A percentile compares a stretch with the other conserved stretches of the same genome.
Evolutionary conservation across 225 moss, liverwort and hornwort genomes (phyloP).

Genomic region (Sphagnum tenellum): DNA sequence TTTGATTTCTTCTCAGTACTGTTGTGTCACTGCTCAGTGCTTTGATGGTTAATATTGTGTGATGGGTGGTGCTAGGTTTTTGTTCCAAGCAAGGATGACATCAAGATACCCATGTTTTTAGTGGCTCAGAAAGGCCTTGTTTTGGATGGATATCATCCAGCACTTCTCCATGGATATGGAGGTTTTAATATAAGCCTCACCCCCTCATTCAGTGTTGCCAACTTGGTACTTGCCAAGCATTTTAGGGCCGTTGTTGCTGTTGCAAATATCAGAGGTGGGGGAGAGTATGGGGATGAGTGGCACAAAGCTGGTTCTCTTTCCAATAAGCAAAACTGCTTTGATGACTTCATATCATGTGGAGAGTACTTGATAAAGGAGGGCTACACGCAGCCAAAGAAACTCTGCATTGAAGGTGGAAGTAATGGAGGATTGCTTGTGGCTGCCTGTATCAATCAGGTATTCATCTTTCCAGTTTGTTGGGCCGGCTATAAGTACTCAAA

Average conservation of each 20-base stretch:
- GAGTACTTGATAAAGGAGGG: constrained; percentile 45
- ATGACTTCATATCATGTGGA: constrained; percentile 79
- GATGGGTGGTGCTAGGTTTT: constrained; percentile 37
- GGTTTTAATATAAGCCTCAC: constrained; percentile 85
- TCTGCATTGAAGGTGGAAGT: constrained; percentile 86
- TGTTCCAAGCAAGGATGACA: constrained; percentile 61
- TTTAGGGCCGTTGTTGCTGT: constrained; percentile 54
- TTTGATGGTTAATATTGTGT: neutral
- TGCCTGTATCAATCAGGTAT: constrained; percentile 79
- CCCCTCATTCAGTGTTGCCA: constrained; percentile 66
- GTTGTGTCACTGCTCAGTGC: neutral
- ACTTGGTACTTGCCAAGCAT: constrained; percentile 59
- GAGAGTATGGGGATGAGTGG: constrained; percentile 90
- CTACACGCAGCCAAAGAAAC: constrained; percentile 47
- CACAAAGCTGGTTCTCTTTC: constrained; percentile 74
- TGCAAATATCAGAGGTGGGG: constrained; percentile 81
- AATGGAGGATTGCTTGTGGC: constrained; percentile 83
- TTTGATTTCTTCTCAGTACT: neutral
- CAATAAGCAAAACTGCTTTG: constrained; percentile 79
- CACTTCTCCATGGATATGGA: constrained; percentile 72
- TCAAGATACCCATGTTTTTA: constrained; percentile 71
- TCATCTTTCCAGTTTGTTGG: neutral
- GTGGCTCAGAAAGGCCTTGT: constrained; percentile 37
- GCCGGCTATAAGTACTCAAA: neutral
- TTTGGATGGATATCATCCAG: constrained; percentile 43